A percentile compares a stretch with the other conserved stretches of the same genome.
phyloP scores from a whole-genome alignment of 345 rosid genomes.

The Noccaea bulbosa region DNA sequence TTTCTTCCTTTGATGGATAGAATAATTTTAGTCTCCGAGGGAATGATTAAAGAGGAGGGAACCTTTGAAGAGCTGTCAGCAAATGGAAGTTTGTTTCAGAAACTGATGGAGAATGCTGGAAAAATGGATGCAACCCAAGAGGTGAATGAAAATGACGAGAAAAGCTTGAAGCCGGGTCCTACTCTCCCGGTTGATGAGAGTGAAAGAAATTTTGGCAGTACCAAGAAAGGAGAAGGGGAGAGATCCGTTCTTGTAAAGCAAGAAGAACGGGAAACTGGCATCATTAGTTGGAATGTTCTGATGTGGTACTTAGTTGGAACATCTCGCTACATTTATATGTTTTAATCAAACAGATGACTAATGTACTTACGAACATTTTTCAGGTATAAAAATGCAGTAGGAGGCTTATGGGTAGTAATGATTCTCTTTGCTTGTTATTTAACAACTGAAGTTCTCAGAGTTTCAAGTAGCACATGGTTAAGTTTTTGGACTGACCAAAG shows the following conservation, averaged over 20 bases:
- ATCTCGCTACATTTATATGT: too few species aligned
- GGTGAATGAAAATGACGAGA: conserved; percentile 38
- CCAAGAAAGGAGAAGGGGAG: conserved; percentile 52
- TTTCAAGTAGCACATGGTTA: conserved; percentile 91
- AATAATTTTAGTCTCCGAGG: conserved; percentile 73
- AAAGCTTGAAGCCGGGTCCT: conserved; percentile 46
- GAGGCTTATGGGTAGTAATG: conserved; percentile 84
- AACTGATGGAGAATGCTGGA: conserved; percentile 94
- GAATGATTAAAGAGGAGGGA: conserved; percentile 86
- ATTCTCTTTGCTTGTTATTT: conserved; percentile 74
- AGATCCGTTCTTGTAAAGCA: conserved; percentile 82
- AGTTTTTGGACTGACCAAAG: conserved; percentile 86
- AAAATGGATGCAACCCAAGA: conserved; percentile 77
- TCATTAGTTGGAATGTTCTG: conserved; percentile 81
- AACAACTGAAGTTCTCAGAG: conserved; percentile 74
- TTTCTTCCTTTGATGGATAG: conserved; percentile 91
- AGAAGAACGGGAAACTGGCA: conserved; percentile 97
- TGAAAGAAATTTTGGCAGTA: conserved; percentile 35
- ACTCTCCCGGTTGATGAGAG: conserved; percentile 41
- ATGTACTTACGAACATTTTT: conserved; percentile 12
- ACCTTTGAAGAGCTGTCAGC: conserved; percentile 82
- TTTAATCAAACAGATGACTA: background rate
- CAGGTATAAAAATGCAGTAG: conserved; percentile 90
- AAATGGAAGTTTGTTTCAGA: conserved; percentile 72
- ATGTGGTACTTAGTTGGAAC: conserved; percentile 53